Percentiles rank a stretch among this genome's conserved stretches.
phyloP scores from a whole-genome alignment of 108 stramenopile species.

The Cylindrotheca fusiformis region DNA sequence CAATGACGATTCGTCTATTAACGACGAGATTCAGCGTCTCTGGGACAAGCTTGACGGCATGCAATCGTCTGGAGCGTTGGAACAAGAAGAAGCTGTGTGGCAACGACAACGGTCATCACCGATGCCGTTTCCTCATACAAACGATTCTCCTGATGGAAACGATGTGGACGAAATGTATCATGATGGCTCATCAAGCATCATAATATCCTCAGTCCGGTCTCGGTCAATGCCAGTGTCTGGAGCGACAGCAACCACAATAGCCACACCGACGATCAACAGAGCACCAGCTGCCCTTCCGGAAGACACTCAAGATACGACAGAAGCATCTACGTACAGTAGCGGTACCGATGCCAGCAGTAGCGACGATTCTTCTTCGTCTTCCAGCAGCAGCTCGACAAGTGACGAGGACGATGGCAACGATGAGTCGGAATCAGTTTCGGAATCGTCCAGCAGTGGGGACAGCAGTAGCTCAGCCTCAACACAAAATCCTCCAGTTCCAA shows the following conservation, averaged over 20 bases:
- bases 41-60: constrained; percentile 30
- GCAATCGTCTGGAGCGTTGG: neutral
- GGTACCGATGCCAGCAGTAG: neutral
- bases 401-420: constrained; percentile 3
- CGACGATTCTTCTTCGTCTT: too few species aligned
- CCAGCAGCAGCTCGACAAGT: neutral
- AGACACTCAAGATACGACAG: neutral
- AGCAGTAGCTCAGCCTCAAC: too few species aligned
- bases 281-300: too few species aligned
- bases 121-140: neutral
- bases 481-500: too few species aligned
- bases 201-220: too few species aligned
- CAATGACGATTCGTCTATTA: constrained; percentile 13
- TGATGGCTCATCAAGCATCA: too few species aligned
- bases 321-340: neutral
- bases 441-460: too few species aligned
- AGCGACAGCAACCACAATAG: constrained; percentile 3
- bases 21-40: constrained; percentile 36
- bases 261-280: neutral
- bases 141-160: too few species aligned
- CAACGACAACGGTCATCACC: neutral
- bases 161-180: too few species aligned
- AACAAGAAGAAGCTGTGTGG: neutral
- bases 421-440: neutral
- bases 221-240: too few species aligned